Evolutionary conservation across 1,139 yeast genomes (phyloP).

Genomic region (Sugiyamaella xylanicola): DNA sequence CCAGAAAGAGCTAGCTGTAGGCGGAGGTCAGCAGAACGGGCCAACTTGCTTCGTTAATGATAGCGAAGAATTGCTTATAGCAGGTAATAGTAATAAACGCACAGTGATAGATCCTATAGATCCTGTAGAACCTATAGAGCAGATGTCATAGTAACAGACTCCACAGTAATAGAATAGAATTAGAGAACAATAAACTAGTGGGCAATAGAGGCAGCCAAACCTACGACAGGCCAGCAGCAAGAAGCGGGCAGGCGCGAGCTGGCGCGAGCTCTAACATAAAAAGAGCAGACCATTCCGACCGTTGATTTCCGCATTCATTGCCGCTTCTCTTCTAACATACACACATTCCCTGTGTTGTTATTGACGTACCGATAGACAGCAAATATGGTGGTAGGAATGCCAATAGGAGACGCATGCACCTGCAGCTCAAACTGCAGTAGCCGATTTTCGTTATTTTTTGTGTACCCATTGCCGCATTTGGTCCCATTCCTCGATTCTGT

Average conservation of each 20-base stretch:
- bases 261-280: neutral
- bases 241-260: neutral
- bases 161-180: no score
- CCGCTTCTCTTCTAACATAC: neutral
- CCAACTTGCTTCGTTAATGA: no score
- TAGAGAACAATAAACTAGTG: no score
- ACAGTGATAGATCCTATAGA: no score
- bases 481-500: conserved; percentile 20
- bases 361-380: conserved; percentile 7
- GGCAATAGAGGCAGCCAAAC: no score
- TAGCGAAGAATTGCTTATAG: no score
- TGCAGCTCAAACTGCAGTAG: conserved; percentile 5
- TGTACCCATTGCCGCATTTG: conserved; percentile 22
- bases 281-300: conserved; percentile 7
- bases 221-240: no score
- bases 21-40: no score
- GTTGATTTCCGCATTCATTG: conserved; percentile 6
- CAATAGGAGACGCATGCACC: conserved; percentile 1
- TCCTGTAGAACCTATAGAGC: no score
- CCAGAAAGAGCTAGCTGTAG: neutral
- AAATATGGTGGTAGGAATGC: neutral
- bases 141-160: no score
- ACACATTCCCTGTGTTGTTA: conserved; percentile 13
- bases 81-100: no score
- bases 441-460: conserved; percentile 16